Evolutionary conservation across 1,139 yeast genomes (phyloP).

Genomic region (Entelexis paramagnoliae): DNA sequence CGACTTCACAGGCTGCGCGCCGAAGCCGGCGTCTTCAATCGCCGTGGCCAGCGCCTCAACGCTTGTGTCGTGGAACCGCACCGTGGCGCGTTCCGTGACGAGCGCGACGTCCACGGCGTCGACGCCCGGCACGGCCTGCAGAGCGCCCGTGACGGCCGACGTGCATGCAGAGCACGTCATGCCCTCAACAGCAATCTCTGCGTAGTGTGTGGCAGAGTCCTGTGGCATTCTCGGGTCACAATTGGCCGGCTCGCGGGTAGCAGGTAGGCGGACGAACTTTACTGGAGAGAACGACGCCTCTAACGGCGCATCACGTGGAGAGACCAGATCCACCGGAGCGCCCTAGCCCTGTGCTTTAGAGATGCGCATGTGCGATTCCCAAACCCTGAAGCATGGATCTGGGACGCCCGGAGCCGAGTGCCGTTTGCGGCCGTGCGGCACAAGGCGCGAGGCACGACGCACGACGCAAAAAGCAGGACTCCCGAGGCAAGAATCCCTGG

Average conservation of each 20-base stretch:
- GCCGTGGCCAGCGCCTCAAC: slow-evolving; percentile 37
- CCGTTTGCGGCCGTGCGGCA: too few species aligned
- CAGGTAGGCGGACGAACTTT: not conserved
- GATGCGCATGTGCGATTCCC: not conserved
- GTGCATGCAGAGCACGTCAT: slow-evolving; percentile 89
- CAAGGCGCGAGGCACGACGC: too few species aligned
- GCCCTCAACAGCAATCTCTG: slow-evolving; percentile 39
- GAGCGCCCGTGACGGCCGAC: slow-evolving; percentile 48
- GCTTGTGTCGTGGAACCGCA: slow-evolving; percentile 38
- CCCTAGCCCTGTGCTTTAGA: not conserved
- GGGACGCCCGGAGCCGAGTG: too few species aligned
- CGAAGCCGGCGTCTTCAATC: slow-evolving; percentile 73
- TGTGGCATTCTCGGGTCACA: not conserved
- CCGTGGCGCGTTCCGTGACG: slow-evolving; percentile 60
- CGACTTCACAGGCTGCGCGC: slow-evolving; percentile 31
- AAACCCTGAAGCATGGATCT: not conserved
- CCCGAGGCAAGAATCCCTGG: too few species aligned
- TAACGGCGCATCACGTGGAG: not conserved
- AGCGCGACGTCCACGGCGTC: slow-evolving; percentile 50
- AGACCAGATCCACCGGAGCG: not conserved
- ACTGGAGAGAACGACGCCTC: not conserved
- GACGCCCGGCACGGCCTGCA: slow-evolving; percentile 43
- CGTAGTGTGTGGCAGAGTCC: slow-evolving; percentile 22
- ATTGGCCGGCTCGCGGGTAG: not conserved
- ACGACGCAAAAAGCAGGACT: too few species aligned